A percentile compares a stretch with the other conserved stretches of the same genome.
These are phyloP conservation scores for Cairneyella variabilis DNA, from an alignment of 495 filamentous ascomycete genomes.

Conservation along the genomic window DNA sequence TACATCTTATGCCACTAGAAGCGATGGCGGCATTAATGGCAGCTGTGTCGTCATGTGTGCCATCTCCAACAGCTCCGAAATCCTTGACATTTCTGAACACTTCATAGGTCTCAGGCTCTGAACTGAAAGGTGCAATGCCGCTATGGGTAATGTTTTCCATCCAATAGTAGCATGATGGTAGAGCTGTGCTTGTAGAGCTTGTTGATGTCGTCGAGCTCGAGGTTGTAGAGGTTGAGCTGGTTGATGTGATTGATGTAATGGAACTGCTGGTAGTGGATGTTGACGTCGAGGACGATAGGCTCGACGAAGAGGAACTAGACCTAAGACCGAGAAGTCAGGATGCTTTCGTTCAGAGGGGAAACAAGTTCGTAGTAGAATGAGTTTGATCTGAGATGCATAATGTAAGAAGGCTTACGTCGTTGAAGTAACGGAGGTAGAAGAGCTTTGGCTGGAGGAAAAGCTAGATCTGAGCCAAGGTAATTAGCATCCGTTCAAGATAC, in stretches of 20 bases:
- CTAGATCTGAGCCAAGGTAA: too few relatives aligned
- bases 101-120: conserved; percentile 10
- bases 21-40: conserved; percentile 64
- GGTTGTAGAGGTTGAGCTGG: background rate
- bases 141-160: conserved; percentile 24
- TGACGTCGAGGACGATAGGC: background rate
- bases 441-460: too few relatives aligned
- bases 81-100: conserved; percentile 23
- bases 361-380: too few relatives aligned
- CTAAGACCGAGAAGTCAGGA: too few relatives aligned
- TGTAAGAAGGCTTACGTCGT: too few relatives aligned
- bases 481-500: too few relatives aligned
- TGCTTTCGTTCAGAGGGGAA: too few relatives aligned
- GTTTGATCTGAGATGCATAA: too few relatives aligned
- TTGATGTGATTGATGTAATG: background rate
- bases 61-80: conserved; percentile 55
- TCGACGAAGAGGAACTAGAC: background rate
- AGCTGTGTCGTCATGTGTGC: conserved; percentile 62
- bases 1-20: conserved; percentile 48
- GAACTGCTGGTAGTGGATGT: background rate
- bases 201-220: too few relatives aligned
- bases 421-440: too few relatives aligned
- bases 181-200: too few relatives aligned
- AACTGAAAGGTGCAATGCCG: conserved; percentile 25
- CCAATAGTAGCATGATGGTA: conserved; percentile 17